Evolutionary conservation across 805 yeast genomes (phyloP).

Genomic region (Phaffomyces antillensis): DNA sequence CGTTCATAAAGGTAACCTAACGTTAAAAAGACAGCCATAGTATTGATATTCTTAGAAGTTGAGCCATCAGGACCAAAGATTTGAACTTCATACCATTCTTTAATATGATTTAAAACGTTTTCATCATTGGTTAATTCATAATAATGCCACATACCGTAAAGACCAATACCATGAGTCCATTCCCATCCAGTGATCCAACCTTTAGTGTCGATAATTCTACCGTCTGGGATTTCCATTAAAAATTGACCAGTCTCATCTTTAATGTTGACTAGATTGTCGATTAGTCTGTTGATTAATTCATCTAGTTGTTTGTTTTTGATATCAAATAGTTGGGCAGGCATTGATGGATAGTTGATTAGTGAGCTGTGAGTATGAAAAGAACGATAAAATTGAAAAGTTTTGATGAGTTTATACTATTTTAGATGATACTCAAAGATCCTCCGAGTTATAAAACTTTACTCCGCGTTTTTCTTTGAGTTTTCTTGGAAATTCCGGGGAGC

Average conservation of each 20-base stretch:
- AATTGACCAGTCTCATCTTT: slow-evolving; percentile 10
- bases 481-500: neutral
- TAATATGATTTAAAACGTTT: slow-evolving; percentile 3
- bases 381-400: neutral
- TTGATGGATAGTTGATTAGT: neutral
- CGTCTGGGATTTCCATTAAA: slow-evolving; percentile 11
- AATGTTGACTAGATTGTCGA: slow-evolving; percentile 6
- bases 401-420: neutral
- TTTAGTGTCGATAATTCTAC: slow-evolving; percentile 10
- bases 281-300: slow-evolving; percentile 7
- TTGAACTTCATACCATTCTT: slow-evolving; percentile 9
- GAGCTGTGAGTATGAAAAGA: too few relatives aligned
- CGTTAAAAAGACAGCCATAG: slow-evolving; percentile 9
- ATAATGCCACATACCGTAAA: slow-evolving; percentile 13
- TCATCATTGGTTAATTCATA: slow-evolving; percentile 3
- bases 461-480: too few relatives aligned
- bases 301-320: slow-evolving; percentile 5
- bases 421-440: too few relatives aligned
- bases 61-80: slow-evolving; percentile 11
- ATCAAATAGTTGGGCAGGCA: slow-evolving; percentile 8
- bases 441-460: too few relatives aligned
- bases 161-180: slow-evolving; percentile 13
- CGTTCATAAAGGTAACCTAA: slow-evolving; percentile 7
- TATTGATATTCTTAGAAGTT: slow-evolving; percentile 10
- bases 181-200: slow-evolving; percentile 15